Conservation (phyloP, 768 basidiomycete species). For the Hysterangium stoloniferum region DNA sequence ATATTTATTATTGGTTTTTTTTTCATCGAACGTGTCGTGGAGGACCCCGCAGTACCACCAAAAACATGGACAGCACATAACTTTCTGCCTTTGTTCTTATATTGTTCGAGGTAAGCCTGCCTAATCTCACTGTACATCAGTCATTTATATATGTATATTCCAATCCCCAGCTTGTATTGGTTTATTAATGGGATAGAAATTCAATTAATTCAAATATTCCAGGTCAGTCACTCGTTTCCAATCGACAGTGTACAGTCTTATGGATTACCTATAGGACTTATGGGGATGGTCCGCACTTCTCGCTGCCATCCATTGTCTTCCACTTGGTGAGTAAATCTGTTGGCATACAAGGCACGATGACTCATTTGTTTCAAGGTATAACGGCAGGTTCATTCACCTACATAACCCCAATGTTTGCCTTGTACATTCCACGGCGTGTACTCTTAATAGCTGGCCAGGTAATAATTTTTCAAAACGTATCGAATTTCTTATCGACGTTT, state of each 20-base stretch:
- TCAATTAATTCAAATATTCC: slow-evolving; percentile 10
- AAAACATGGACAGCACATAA: slow-evolving; percentile 8
- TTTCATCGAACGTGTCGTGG: slow-evolving; percentile 22
- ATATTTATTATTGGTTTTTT: slow-evolving; percentile 37
- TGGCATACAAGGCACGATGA: too few species aligned
- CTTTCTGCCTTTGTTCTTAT: slow-evolving; percentile 7
- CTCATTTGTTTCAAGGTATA: too few species aligned
- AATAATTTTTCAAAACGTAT: not conserved
- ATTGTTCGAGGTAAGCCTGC: slow-evolving; percentile 5
- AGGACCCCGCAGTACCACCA: slow-evolving; percentile 8
- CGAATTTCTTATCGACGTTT: not conserved
- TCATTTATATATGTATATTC: too few species aligned
- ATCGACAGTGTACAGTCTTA: not conserved
- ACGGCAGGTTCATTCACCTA: slow-evolving; percentile 2
- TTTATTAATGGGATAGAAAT: not conserved
- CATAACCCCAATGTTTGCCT: slow-evolving; percentile 2
- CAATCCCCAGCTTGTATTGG: slow-evolving; percentile 3
- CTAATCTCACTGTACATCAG: not conserved
- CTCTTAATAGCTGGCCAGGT: slow-evolving; percentile 6
- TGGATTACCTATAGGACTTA: slow-evolving; percentile 2
- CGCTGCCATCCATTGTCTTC: slow-evolving; percentile 8
- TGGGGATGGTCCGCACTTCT: slow-evolving; percentile 8
- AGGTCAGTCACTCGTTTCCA: not conserved
- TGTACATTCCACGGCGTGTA: not conserved
- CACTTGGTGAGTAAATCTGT: slow-evolving; percentile 2